A percentile compares a stretch with the other conserved stretches of the same genome.
Conservation (phyloP, 2,329 filamentous ascomycete genomes). For the Herpomyces periplanetae region DNA sequence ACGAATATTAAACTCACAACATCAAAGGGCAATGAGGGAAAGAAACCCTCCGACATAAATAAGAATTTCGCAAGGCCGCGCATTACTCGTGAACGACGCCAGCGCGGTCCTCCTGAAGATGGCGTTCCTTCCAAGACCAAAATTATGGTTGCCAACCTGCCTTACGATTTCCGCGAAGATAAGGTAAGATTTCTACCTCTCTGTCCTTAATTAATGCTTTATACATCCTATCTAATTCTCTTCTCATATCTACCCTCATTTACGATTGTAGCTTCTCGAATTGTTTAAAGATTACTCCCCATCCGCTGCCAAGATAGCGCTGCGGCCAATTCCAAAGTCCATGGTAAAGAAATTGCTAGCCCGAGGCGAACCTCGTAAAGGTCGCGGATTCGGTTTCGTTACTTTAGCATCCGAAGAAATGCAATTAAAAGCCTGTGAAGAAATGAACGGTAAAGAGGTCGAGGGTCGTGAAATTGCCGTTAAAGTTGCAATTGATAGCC, state of each 20-base stretch:
- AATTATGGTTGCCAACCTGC: slow-evolving; percentile 98
- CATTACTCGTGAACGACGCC: slow-evolving; percentile 18
- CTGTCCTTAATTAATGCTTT: slow-evolving; percentile 5
- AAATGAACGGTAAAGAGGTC: slow-evolving; percentile 99
- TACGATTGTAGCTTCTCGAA: slow-evolving; percentile 38
- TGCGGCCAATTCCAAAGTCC: slow-evolving; percentile 90
- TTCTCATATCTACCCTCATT: slow-evolving; percentile 1
- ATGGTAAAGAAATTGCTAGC: slow-evolving; percentile 99
- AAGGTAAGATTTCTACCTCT: slow-evolving; percentile 19
- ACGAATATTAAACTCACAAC: slow-evolving; percentile 16
- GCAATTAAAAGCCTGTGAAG: slow-evolving; percentile 76
- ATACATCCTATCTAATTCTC: slow-evolving; percentile 2
- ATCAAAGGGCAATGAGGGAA: slow-evolving; percentile 11
- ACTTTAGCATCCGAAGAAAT: slow-evolving; percentile 76
- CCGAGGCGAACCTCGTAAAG: slow-evolving; percentile 90
- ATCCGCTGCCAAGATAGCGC: slow-evolving; percentile 82
- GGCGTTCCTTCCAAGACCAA: slow-evolving; percentile 96
- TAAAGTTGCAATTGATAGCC: slow-evolving; percentile 98
- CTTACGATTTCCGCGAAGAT: slow-evolving; percentile 88
- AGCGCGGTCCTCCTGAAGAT: slow-evolving; percentile 85
- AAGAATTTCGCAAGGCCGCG: slow-evolving; percentile 11
- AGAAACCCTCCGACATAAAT: slow-evolving; percentile 7
- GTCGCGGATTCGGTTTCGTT: slow-evolving; percentile 92
- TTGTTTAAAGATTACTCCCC: slow-evolving; percentile 77
- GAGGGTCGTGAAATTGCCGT: slow-evolving; percentile 95